Conservation (phyloP, 768 basidiomycete genomes). For the Boletellus sp. region DNA sequence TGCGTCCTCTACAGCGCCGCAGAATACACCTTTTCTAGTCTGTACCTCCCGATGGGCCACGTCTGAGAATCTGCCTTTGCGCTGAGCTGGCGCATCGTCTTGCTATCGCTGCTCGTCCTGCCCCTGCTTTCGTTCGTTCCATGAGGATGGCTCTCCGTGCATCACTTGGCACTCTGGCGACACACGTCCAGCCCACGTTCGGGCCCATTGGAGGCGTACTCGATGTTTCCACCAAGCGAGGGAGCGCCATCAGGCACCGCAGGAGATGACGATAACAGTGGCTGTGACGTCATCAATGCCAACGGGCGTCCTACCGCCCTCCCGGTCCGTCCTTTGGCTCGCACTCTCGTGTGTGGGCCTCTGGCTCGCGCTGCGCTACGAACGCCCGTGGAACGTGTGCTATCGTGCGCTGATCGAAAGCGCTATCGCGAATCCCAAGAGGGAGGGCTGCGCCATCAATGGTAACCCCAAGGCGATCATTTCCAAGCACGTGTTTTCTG, state of each 20-base stretch:
- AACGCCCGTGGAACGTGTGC: conserved; percentile 6
- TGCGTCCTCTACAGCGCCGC: conserved; percentile 5
- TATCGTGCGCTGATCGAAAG: conserved; percentile 13
- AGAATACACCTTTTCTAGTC: conserved; percentile 6
- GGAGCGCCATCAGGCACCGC: neutral
- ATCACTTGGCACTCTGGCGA: neutral
- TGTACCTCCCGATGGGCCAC: conserved; percentile 2
- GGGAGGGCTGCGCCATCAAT: conserved; percentile 14
- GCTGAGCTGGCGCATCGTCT: conserved; percentile 14
- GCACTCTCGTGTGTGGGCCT: neutral
- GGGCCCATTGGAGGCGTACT: conserved; percentile 5
- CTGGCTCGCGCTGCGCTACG: conserved; percentile 3
- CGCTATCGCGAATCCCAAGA: conserved; percentile 9
- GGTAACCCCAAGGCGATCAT: conserved; percentile 1
- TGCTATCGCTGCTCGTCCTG: conserved; percentile 12
- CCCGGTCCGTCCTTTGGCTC: conserved; percentile 7
- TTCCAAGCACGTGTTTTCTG: too few relatives aligned
- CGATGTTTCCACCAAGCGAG: conserved; percentile 8
- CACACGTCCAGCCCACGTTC: neutral
- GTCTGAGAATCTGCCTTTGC: conserved; percentile 22
- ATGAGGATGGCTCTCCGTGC: neutral
- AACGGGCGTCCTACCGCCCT: neutral
- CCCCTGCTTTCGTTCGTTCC: conserved; percentile 14
- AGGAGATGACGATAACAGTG: neutral
- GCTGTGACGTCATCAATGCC: neutral